These are phyloP conservation scores for Aspergillus sp. DNA, from an alignment of 2,329 filamentous ascomycete genomes.

Conservation along the genomic window DNA sequence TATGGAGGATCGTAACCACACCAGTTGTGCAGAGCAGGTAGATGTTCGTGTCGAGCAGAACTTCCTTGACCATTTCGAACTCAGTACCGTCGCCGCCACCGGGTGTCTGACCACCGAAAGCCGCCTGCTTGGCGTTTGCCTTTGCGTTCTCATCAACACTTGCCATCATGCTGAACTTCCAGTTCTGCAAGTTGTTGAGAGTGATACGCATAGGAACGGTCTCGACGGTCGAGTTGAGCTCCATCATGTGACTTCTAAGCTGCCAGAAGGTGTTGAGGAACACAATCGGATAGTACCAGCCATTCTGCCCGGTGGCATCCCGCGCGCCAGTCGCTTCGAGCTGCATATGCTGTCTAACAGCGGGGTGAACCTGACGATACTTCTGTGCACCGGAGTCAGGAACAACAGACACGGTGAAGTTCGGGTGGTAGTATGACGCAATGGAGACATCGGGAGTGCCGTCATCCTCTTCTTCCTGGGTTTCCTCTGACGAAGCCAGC, in stretches of 20 bases:
- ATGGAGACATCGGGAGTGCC: conserved; percentile 67
- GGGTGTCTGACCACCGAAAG: conserved; percentile 69
- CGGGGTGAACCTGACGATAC: conserved; percentile 69
- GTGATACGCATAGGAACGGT: conserved; percentile 80
- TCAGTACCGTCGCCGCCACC: conserved; percentile 87
- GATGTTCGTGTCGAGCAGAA: conserved; percentile 90
- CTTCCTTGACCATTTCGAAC: conserved; percentile 96
- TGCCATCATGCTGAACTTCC: conserved; percentile 87
- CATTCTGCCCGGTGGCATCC: conserved; percentile 80
- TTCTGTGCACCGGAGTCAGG: conserved; percentile 73
- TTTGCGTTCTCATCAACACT: conserved; percentile 86
- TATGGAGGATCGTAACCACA: conserved; percentile 83
- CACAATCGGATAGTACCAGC: conserved; percentile 89
- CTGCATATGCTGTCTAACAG: conserved; percentile 73
- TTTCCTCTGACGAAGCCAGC: conserved; percentile 59
- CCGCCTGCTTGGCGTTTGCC: conserved; percentile 75
- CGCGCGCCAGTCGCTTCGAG: conserved; percentile 79
- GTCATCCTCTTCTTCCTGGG: conserved; percentile 53
- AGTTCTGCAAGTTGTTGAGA: conserved; percentile 76
- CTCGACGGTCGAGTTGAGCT: conserved; percentile 86
- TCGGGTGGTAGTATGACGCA: conserved; percentile 90
- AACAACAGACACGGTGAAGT: conserved; percentile 85
- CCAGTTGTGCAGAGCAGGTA: conserved; percentile 84
- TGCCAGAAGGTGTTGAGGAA: conserved; percentile 99
- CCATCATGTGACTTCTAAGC: conserved; percentile 83